Evolutionary conservation across 1,139 yeast genomes (phyloP), one percentile per base, ranked within the genome.

Genomic region (Hyphopichia pseudoburtonii): DNA sequence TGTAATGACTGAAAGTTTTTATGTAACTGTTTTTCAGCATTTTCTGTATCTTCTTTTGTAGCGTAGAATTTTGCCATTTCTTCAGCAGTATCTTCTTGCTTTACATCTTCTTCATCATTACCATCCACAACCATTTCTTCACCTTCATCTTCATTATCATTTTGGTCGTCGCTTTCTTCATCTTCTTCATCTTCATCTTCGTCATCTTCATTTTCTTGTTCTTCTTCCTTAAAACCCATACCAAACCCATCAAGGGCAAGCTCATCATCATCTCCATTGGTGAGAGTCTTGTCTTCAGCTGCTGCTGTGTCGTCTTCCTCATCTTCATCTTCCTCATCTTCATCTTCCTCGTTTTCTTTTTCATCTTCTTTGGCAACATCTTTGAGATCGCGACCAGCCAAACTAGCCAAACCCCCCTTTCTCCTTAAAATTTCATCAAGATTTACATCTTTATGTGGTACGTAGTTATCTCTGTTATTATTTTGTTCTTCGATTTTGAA

Each of bases 401-500:
- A 58, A 38, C 76, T 74, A 18, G 81, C 74, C 39, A 83, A 66
- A 33, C 89, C 90, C 60, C 92, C 90, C 51, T 82, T 84, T 60
- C 90, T 76, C 64, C 84, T 80, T 50, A 89, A 84, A 40, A 89
- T 89, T 19, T 81, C 82, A 54, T 89, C 96, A 48, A 89, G 70
- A 64, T 88, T 94, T n/a, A 89, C 96, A 40, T 81, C 87, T 46
- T 74, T 80, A 14, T 35, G 26, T 29, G 38, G 29, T 38, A 40
- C 23, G 5, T 24, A 8, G n/a, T 38, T 44, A 35, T 21, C 42
- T 23, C 39, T 52, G 14, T 46, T 50, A 17, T 54, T 60, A 17
- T 54, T 56, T 24, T 62, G 60, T n/a, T 62, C 66, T 36, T 71
- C 77, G 12, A 74, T 76, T 31, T 70, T 77, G 56, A 87, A 86